A percentile compares a stretch with the other conserved stretches of the same genome.
These are phyloP conservation scores for Monosporascus ibericus DNA, from an alignment of 2,329 filamentous ascomycete genomes.

Conservation along the genomic window DNA sequence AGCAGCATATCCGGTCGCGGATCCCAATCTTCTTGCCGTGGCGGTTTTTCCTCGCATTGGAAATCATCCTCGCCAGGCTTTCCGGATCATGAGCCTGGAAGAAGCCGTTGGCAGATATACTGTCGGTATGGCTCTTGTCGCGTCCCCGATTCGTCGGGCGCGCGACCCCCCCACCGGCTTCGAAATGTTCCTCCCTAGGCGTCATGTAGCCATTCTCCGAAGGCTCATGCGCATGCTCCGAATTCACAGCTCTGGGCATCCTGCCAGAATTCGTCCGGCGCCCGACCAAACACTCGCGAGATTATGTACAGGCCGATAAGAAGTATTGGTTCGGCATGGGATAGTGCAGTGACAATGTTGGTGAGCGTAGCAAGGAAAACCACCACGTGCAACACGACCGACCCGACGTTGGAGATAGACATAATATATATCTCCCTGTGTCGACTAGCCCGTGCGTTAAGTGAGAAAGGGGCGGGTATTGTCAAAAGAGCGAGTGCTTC, in stretches of 20 bases:
- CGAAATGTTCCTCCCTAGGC: slow-evolving; percentile 18
- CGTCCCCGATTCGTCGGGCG: background rate
- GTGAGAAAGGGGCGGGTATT: background rate
- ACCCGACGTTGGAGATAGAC: slow-evolving; percentile 46
- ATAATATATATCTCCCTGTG: slow-evolving; percentile 23
- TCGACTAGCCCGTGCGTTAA: no score
- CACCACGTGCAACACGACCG: slow-evolving; percentile 44
- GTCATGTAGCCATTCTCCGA: slow-evolving; percentile 23
- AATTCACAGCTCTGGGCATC: slow-evolving; percentile 19
- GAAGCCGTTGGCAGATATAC: background rate
- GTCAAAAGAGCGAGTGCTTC: background rate
- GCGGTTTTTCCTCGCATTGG: slow-evolving; percentile 21
- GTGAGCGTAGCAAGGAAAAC: slow-evolving; percentile 49
- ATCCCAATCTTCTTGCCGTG: slow-evolving; percentile 33
- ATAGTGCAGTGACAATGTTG: slow-evolving; percentile 46
- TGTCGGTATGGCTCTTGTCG: background rate
- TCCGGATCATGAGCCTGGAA: slow-evolving; percentile 12
- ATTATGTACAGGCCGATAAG: slow-evolving; percentile 42
- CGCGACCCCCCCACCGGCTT: no score
- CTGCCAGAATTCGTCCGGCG: slow-evolving; percentile 40
- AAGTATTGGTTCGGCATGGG: slow-evolving; percentile 40
- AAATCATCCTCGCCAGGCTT: slow-evolving; percentile 29
- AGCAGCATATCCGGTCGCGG: slow-evolving; percentile 45
- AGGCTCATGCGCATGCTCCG: background rate
- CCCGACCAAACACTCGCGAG: slow-evolving; percentile 39